Base-by-base conservation (phyloP, 2,329 filamentous ascomycete species). In the Basipetospora sp. region DNA sequence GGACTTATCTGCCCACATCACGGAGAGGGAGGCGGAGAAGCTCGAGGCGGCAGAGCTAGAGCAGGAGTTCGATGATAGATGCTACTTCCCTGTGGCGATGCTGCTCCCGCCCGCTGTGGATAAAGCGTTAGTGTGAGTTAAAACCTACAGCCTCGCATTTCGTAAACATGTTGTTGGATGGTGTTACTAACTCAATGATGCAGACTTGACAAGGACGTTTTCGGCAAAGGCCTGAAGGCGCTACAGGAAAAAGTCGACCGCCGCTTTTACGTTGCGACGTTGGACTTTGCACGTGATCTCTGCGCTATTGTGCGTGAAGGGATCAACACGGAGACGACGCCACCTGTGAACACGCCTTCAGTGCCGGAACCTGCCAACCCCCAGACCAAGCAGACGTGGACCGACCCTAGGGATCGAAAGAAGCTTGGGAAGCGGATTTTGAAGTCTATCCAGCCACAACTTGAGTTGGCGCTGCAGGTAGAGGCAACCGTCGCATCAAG, bases 361-460 rank as follows among this genome's bases (percentile, higher is more conserved):
- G 29, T 49, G 14, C 36, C 46, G 18, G 59, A 61, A 25, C 43
- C 49, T 5, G 22, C 22, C 22, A 25, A 25, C 22, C 22, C 22
- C n/a, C n/a, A n/a, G 58, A 49, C 47, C 69, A 76, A 62, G 56
- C 62, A 57, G 49, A 66, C 54, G 49, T 76, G 60, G 55, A 63
- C 58, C 42, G 85, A 93, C 48, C 74, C 85, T 42, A 81, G 83
- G 41, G 82, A 93, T 47, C 76, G 81, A 43, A 81, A 83, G 49
- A 81, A 80, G 47, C 63, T 93, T n/a, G 85, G 82, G 17, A 94
- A 92, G 57, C 75, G 86, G 18, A 93, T 94, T 43, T 70, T 93
- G 46, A 92, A 85, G 54, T 74, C 77, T 1, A 70, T 93, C 22
- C 83, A 92, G 53, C 76, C 81, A 11, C 69, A 76, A 31, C 64